A percentile compares a stretch with the other conserved stretches of the same genome.
Evolutionary conservation across 2,329 filamentous ascomycete species (phyloP).

Genomic region (Teratosphaeria zuluensis): DNA sequence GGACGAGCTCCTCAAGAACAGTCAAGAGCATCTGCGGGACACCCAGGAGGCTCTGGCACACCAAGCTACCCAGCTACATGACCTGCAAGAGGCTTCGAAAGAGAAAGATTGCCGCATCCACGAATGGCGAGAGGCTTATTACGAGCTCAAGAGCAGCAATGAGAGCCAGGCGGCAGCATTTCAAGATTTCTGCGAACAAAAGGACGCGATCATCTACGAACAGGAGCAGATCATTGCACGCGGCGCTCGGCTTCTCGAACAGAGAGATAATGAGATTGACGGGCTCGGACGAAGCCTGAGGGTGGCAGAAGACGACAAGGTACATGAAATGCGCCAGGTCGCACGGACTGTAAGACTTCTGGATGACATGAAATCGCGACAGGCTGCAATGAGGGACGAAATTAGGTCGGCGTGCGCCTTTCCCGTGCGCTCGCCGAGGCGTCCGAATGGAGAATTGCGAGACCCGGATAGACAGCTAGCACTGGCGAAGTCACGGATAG

Average conservation of each 20-base stretch:
- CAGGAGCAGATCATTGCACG: constrained; percentile 18
- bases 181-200: constrained; percentile 16
- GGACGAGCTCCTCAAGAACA: constrained; percentile 8
- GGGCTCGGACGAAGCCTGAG: constrained; percentile 8
- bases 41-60: background rate
- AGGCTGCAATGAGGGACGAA: constrained; percentile 6
- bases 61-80: background rate
- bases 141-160: background rate
- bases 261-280: constrained; percentile 15
- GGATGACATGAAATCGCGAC: constrained; percentile 7
- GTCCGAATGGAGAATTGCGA: background rate
- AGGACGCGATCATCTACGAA: constrained; percentile 13
- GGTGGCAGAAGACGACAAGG: constrained; percentile 8
- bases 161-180: background rate
- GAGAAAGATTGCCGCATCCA: background rate
- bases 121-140: background rate
- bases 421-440: background rate
- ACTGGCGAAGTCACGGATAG: background rate
- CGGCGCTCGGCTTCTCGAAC: constrained; percentile 12
- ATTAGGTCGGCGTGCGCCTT: background rate
- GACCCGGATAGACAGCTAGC: constrained; percentile 1
- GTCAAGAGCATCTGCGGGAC: constrained; percentile 2
- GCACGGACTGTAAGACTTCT: constrained; percentile 8
- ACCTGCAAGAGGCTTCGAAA: background rate
- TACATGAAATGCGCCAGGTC: constrained; percentile 7